phyloP scores from a whole-genome alignment of 345 rosid species.

The Rhodamnia argentea region DNA sequence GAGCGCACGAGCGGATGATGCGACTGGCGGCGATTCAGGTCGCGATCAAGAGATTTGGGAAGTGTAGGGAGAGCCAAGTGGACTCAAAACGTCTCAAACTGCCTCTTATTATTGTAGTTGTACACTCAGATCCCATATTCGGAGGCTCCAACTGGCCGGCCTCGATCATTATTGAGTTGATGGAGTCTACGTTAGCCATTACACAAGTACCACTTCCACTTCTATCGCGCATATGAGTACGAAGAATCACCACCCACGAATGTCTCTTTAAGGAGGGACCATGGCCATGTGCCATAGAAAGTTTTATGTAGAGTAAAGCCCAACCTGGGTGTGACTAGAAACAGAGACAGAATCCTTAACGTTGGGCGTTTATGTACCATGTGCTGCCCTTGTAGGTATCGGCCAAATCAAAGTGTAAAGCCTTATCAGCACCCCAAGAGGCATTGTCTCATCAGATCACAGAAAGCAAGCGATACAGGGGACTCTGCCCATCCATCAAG shows the following conservation, averaged over 20 bases:
- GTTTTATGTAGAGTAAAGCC: not conserved
- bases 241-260: slow-evolving; percentile 2
- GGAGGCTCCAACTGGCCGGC: slow-evolving; percentile 26
- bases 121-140: slow-evolving; percentile 45
- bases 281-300: not conserved
- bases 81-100: not conserved
- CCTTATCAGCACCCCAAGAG: not conserved
- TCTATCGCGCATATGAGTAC: not conserved
- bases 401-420: not conserved
- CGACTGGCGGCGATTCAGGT: not conserved
- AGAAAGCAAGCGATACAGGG: not conserved
- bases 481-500: not conserved
- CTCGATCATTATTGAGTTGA: slow-evolving; percentile 11
- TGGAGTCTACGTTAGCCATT: slow-evolving; percentile 4
- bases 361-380: not conserved
- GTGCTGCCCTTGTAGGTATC: not conserved
- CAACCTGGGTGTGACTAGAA: not conserved
- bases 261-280: slow-evolving; percentile 6
- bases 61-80: not conserved
- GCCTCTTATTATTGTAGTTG: slow-evolving; percentile 45
- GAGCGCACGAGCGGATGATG: not conserved
- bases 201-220: not conserved
- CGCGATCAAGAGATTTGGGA: not conserved
- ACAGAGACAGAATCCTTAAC: not conserved
- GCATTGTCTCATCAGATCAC: not conserved